Evolutionary conservation across 2,329 filamentous ascomycete species (phyloP).

Genomic region (Alternaria alternata): DNA sequence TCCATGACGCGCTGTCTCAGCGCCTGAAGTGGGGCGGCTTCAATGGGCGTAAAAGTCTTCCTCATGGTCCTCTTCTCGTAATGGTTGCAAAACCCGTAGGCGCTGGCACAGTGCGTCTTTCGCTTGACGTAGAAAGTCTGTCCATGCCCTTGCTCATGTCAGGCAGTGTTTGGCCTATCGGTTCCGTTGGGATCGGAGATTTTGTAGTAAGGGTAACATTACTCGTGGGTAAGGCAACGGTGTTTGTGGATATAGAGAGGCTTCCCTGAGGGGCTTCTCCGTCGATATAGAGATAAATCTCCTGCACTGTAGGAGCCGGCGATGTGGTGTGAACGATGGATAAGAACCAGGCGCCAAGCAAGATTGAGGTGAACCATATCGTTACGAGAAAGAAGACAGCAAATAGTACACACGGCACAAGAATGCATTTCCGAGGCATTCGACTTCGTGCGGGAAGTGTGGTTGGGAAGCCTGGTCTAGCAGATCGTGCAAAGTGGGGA

Average conservation of each 20-base stretch:
- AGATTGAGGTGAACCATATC: slow-evolving; percentile 34
- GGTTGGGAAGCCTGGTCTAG: not conserved
- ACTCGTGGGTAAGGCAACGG: not conserved
- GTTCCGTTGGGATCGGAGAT: slow-evolving; percentile 1
- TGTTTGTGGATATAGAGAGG: not conserved
- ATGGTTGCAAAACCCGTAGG: slow-evolving; percentile 15
- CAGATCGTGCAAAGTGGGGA: slow-evolving; percentile 16
- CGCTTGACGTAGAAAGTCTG: not conserved
- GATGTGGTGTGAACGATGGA: slow-evolving; percentile 20
- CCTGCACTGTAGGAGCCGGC: slow-evolving; percentile 12
- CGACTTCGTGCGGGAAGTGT: slow-evolving; percentile 6
- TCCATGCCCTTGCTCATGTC: slow-evolving; percentile 8
- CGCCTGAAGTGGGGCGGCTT: slow-evolving; percentile 13
- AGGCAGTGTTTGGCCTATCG: not conserved
- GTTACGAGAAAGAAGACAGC: slow-evolving; percentile 33
- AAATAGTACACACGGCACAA: slow-evolving; percentile 37
- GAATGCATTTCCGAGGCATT: slow-evolving; percentile 17
- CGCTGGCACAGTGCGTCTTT: not conserved
- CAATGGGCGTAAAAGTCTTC: not conserved
- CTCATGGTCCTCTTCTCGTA: slow-evolving; percentile 4
- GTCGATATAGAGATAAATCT: slow-evolving; percentile 30
- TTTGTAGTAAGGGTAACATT: not conserved
- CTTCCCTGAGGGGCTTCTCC: slow-evolving; percentile 13
- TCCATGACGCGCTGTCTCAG: slow-evolving; percentile 16
- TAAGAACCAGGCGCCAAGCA: slow-evolving; percentile 28